phyloP scores from a whole-genome alignment of 176 grass and related monocot genomes.

The Hyparrhenia diplandra region DNA sequence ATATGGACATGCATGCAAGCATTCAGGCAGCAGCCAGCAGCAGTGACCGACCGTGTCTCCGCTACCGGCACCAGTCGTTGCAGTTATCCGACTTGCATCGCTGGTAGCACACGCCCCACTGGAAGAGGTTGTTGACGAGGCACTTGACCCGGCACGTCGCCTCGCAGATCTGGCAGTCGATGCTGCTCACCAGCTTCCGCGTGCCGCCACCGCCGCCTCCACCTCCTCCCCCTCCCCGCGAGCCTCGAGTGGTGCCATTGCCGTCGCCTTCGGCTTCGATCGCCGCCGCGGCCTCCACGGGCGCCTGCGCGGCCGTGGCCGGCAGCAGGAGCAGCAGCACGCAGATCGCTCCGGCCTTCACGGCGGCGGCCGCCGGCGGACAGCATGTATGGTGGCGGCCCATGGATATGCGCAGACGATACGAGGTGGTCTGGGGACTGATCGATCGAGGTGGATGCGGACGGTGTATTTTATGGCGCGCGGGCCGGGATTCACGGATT shows the following conservation, averaged over 20 bases:
- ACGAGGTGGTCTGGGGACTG: not conserved
- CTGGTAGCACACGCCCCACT: slow-evolving; percentile 48
- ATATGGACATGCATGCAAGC: too few relatives aligned
- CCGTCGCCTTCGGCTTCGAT: slow-evolving; percentile 1
- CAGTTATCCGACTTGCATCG: slow-evolving; percentile 51
- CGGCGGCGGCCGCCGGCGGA: not conserved
- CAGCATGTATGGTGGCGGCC: not conserved
- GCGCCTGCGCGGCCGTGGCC: slow-evolving; percentile 9
- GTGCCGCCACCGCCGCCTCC: not conserved
- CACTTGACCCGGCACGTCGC: slow-evolving; percentile 52
- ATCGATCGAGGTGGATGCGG: not conserved
- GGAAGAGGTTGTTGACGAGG: slow-evolving; percentile 53
- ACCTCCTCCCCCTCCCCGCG: not conserved
- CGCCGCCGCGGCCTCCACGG: not conserved
- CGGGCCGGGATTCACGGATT: not conserved
- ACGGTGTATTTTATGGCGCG: not conserved
- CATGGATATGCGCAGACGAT: not conserved
- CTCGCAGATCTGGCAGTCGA: slow-evolving; percentile 61
- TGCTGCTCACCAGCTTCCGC: slow-evolving; percentile 31
- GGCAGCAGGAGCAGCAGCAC: slow-evolving; percentile 2
- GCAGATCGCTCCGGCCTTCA: not conserved
- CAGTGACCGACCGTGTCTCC: too few relatives aligned
- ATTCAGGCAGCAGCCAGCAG: not conserved
- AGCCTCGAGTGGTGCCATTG: slow-evolving; percentile 18
- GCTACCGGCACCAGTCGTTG: slow-evolving; percentile 43